Base-by-base conservation (phyloP, 192 early-diverging fungal species). In the Thoreauomyces humboldtii region DNA sequence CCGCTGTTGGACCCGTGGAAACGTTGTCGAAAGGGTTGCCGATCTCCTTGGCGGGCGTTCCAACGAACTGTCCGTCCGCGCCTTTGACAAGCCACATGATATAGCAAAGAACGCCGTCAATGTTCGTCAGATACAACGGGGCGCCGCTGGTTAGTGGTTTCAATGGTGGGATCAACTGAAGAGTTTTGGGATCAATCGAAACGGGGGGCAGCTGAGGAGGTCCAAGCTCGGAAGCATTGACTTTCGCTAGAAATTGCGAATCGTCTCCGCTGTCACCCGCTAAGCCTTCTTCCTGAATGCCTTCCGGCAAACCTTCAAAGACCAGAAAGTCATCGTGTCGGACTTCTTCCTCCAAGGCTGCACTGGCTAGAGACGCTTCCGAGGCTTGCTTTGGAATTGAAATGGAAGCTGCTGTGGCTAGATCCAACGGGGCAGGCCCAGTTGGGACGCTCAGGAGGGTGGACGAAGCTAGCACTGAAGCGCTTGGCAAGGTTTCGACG, bases 181-280 rank as follows among this genome's bases (percentile, higher is more conserved):
- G 54, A 25, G n/a, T 38, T 0, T 12, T 33, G 4, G 42, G 43
- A 48, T 71, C 63, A 47, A 71, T 45, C 3, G 54, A 29, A 33
- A 66, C 70, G 17, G 70, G 70, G 3, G 61, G 61, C n/a, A n/a
- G n/a, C n/a, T n/a, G n/a, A n/a, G n/a, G n/a, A 36, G 47, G 22
- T 11, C 36, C 2, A 1, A n/a, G 21, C 31, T 6, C 19, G 7
- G 50, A 27, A 31, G 27, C 27, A 15, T 2, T 52, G 4, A 17
- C 44, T 46, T 46, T 46, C 7, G 25, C 4, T n/a, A n/a, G n/a
- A n/a, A n/a, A n/a, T n/a, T n/a, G n/a, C n/a, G n/a, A n/a, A 4
- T 57, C 55, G 33, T 57, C 55, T 14, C 55, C 55, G 38, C 55
- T 57, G 17, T 52, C 24, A n/a, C 34, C 55, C 2, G 45, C 48